Conservation (phyloP, 768 basidiomycete genomes). For the Tricholoma saponaceum region DNA sequence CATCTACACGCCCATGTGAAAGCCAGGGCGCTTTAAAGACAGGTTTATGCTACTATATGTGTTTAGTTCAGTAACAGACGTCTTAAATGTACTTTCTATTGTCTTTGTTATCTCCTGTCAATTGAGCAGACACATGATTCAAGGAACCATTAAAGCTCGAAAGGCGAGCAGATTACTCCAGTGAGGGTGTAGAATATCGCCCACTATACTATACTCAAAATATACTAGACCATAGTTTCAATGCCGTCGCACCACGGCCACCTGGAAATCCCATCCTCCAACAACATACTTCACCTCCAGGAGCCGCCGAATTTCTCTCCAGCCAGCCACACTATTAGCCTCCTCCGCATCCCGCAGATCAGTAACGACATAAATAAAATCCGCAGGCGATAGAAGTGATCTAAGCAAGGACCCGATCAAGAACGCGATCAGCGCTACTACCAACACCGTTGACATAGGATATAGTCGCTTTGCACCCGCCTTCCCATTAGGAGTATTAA, state of each 20-base stretch:
- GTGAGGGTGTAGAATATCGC: too few species aligned
- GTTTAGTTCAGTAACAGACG: too few species aligned
- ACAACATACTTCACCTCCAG: constrained; percentile 78
- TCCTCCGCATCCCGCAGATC: constrained; percentile 52
- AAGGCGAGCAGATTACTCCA: too few species aligned
- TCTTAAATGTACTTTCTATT: too few species aligned
- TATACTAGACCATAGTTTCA: too few species aligned
- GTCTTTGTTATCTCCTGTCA: too few species aligned
- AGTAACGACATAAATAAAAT: constrained; percentile 80
- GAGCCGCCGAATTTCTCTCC: constrained; percentile 83
- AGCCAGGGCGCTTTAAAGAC: too few species aligned
- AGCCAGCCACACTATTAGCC: constrained; percentile 44
- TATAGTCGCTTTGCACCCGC: constrained; percentile 23
- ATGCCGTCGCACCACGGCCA: constrained; percentile 78
- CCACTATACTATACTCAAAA: too few species aligned
- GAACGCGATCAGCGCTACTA: constrained; percentile 84
- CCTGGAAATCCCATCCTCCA: constrained; percentile 85
- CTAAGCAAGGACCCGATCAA: constrained; percentile 88
- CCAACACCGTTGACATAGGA: constrained; percentile 55
- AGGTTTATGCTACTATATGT: too few species aligned
- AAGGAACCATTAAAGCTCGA: too few species aligned
- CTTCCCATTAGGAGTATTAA: constrained; percentile 6
- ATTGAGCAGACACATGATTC: too few species aligned
- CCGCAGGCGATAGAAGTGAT: constrained; percentile 84
- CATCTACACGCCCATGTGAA: too few species aligned